phyloP scores from a whole-genome alignment of 2,329 filamentous ascomycete genomes.

The Curvularia lunata region DNA sequence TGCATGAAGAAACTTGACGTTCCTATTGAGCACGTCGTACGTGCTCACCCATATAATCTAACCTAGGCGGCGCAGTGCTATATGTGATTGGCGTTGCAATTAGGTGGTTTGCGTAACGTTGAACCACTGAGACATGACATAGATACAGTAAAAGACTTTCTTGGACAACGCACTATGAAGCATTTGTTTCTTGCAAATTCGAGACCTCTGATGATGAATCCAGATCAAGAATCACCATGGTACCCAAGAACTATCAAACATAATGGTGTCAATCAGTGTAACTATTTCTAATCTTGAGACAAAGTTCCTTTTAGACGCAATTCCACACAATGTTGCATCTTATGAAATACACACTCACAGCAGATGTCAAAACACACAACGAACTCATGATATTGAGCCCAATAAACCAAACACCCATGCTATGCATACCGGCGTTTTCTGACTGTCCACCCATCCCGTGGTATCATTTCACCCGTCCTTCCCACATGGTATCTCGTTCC shows the following conservation, averaged over 20 bases:
- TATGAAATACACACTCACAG: not conserved
- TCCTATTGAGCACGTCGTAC: no score
- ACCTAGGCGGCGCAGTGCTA: no score
- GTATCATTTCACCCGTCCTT: not conserved
- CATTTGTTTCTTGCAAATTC: not conserved
- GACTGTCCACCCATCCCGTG: not conserved
- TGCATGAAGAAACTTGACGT: no score
- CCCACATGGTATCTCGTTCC: not conserved
- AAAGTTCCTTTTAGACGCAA: not conserved
- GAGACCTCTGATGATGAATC: no score
- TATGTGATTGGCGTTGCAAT: not conserved
- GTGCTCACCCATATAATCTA: no score
- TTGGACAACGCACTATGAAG: not conserved
- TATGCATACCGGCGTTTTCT: not conserved
- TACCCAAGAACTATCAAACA: not conserved
- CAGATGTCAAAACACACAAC: not conserved
- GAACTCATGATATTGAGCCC: not conserved
- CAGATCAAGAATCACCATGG: not conserved
- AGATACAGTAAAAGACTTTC: no score
- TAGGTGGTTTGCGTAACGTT: no score
- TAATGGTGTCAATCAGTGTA: not conserved
- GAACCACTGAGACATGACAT: no score
- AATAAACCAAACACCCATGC: not conserved
- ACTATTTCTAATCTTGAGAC: not conserved
- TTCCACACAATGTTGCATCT: not conserved